These are phyloP conservation scores for Podaxis mareebaensis DNA, from an alignment of 768 basidiomycete species.

Conservation along the genomic window DNA sequence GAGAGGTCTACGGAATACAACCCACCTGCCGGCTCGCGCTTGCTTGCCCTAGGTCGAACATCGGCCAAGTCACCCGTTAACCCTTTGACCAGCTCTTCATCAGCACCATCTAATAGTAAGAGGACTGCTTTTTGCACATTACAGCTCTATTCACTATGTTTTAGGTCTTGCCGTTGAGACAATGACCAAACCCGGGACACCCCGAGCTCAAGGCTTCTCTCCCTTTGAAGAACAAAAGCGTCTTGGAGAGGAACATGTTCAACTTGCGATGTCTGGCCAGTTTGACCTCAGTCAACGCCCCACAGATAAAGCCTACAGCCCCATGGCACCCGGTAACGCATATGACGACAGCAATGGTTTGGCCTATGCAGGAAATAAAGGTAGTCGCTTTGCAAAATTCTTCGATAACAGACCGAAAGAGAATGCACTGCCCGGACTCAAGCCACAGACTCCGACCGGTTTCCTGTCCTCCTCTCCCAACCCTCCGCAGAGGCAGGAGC, in stretches of 20 bases:
- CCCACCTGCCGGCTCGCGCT: conserved; percentile 51
- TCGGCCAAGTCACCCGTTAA: conserved; percentile 29
- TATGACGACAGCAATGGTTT: conserved; percentile 4
- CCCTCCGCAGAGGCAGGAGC: conserved; percentile 49
- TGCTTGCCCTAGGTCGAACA: conserved; percentile 46
- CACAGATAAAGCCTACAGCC: conserved; percentile 1
- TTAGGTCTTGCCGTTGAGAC: conserved; percentile 4
- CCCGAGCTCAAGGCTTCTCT: conserved; percentile 39
- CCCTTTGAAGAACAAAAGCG: conserved; percentile 56
- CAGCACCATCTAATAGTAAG: conserved; percentile 9
- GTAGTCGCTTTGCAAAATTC: conserved; percentile 86
- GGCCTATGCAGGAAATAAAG: conserved; percentile 58
- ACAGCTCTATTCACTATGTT: neutral
- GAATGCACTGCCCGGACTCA: conserved; percentile 30
- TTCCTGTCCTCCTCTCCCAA: conserved; percentile 48
- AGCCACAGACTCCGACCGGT: conserved; percentile 37
- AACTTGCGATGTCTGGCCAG: conserved; percentile 18
- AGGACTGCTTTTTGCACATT: too few species aligned
- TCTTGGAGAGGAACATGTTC: conserved; percentile 15
- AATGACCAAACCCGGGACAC: conserved; percentile 11
- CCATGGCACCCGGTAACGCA: neutral
- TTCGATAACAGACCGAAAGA: conserved; percentile 75
- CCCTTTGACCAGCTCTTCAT: neutral
- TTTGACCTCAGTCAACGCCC: conserved; percentile 3
- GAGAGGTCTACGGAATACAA: conserved; percentile 35